Evolutionary conservation across 2,329 filamentous ascomycete species (phyloP).

Genomic region (Zymoseptoria ardabiliae): DNA sequence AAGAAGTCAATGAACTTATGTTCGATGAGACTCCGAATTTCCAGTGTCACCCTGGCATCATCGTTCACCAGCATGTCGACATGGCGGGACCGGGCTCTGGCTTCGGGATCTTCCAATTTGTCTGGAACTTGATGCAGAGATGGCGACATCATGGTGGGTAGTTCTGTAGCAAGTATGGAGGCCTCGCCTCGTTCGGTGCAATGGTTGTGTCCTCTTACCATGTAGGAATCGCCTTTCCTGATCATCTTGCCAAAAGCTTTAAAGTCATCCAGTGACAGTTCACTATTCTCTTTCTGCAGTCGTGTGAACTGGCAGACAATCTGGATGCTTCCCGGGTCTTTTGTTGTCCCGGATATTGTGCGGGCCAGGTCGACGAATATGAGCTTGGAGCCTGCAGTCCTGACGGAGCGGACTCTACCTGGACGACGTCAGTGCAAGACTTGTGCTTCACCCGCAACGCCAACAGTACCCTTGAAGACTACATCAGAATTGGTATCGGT

Average conservation of each 20-base stretch:
- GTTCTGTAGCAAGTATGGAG: constrained; percentile 58
- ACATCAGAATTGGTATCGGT: constrained; percentile 1
- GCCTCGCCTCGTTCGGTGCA: constrained; percentile 67
- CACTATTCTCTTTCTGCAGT: constrained; percentile 30
- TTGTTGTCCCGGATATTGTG: not conserved
- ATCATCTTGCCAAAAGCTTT: constrained; percentile 59
- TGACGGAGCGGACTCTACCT: constrained; percentile 70
- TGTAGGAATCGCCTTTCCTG: constrained; percentile 72
- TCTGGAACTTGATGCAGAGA: constrained; percentile 72
- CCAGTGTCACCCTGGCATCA: constrained; percentile 59
- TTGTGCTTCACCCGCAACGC: not conserved
- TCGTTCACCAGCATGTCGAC: constrained; percentile 77
- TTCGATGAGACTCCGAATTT: constrained; percentile 67
- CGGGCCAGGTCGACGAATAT: constrained; percentile 76
- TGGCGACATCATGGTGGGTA: constrained; percentile 69
- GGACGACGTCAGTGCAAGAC: constrained; percentile 2
- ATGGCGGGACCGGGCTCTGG: constrained; percentile 68
- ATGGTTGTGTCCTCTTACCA: constrained; percentile 60
- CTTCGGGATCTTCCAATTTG: constrained; percentile 62
- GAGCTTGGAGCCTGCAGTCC: constrained; percentile 66
- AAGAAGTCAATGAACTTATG: constrained; percentile 68
- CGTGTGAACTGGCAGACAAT: constrained; percentile 63
- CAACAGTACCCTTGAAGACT: not conserved
- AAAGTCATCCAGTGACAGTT: constrained; percentile 38
- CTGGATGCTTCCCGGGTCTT: constrained; percentile 63